phyloP scores from a whole-genome alignment of 179 eudicot genomes.

The Silene vulgaris region DNA sequence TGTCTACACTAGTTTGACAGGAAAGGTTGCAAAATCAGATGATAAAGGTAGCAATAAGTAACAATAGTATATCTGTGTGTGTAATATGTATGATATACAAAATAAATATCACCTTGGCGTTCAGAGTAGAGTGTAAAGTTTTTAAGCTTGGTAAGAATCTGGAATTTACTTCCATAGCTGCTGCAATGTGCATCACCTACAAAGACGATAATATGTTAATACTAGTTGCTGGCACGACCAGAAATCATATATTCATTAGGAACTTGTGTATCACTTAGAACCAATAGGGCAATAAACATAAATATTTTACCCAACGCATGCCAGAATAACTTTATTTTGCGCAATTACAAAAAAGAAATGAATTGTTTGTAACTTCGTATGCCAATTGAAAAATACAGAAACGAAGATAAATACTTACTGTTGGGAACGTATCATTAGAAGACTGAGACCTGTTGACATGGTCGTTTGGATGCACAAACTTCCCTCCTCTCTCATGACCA shows the following conservation, averaged over 20 bases:
- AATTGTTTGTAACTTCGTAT: background rate
- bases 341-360: background rate
- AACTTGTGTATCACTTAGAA: background rate
- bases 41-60: background rate
- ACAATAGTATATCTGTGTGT: no score
- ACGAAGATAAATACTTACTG: constrained; percentile 49
- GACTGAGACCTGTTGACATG: constrained; percentile 98
- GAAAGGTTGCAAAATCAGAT: background rate
- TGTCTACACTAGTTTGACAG: background rate
- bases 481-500: constrained; percentile 87
- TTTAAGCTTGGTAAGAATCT: constrained; percentile 83
- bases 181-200: constrained; percentile 99
- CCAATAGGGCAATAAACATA: background rate
- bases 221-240: background rate
- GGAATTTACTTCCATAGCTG: constrained; percentile 82
- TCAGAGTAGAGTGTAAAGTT: constrained; percentile 63
- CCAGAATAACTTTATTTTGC: background rate
- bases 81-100: background rate
- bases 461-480: constrained; percentile 97
- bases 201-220: constrained; percentile 20
- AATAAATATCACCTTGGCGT: constrained; percentile 61
- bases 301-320: background rate
- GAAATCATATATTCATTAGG: background rate
- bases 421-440: constrained; percentile 96
- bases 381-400: background rate